Conservation (phyloP, 176 grass and related monocot genomes). For the Cenchrus fungigraminus region DNA sequence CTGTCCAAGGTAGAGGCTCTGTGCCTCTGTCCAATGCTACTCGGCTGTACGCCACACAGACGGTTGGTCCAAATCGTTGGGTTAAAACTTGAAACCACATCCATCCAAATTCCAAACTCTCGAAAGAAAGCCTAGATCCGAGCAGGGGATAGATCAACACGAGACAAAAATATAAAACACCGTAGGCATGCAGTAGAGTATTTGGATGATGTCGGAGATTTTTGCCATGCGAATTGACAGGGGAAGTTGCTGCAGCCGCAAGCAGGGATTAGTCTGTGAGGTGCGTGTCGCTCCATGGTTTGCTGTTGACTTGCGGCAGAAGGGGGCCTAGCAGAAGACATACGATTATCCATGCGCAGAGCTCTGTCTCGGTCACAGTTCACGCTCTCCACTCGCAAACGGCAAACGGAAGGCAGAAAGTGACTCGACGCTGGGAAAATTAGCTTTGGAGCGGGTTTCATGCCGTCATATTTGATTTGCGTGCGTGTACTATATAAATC, state of each 20-base stretch:
- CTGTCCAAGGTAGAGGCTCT: too few relatives aligned
- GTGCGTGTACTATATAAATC: not conserved
- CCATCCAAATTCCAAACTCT: not conserved
- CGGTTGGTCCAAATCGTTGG: too few relatives aligned
- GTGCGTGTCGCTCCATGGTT: constrained; percentile 12
- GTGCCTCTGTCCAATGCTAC: too few relatives aligned
- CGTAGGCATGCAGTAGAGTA: not conserved
- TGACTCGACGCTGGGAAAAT: not conserved
- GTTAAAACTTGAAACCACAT: too few relatives aligned
- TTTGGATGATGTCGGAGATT: not conserved
- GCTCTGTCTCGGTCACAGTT: not conserved
- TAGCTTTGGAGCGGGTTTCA: not conserved
- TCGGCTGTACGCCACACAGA: too few relatives aligned
- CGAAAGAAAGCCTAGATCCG: not conserved
- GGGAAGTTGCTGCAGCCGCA: not conserved
- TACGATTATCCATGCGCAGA: not conserved
- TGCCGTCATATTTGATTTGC: not conserved
- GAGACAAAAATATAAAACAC: not conserved
- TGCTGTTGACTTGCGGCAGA: not conserved
- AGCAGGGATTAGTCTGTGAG: not conserved
- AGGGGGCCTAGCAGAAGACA: not conserved
- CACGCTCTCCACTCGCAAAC: not conserved
- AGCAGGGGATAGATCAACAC: not conserved
- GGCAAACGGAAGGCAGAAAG: not conserved
- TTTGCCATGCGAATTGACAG: constrained; percentile 18